These are phyloP conservation scores for Plectosphaerella plurivora DNA, from an alignment of 2,329 filamentous ascomycete genomes.

Conservation along the genomic window DNA sequence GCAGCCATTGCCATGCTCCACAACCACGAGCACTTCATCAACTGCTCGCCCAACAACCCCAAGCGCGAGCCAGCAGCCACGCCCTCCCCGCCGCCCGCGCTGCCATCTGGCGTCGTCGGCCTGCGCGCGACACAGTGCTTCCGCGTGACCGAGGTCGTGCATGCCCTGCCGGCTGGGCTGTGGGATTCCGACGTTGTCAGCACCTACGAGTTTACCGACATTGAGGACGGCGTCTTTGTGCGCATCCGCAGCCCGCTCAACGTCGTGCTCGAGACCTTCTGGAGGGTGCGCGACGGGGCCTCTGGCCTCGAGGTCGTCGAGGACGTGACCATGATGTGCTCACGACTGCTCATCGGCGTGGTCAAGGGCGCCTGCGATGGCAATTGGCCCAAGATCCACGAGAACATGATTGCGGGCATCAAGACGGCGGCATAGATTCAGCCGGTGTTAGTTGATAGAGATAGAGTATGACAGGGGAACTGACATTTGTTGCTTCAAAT, in stretches of 20 bases:
- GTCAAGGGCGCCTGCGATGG: conserved; percentile 47
- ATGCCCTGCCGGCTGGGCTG: conserved; percentile 48
- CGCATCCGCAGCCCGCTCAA: conserved; percentile 45
- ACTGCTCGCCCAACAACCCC: conserved; percentile 47
- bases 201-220: conserved; percentile 48
- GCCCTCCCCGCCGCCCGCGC: conserved; percentile 19
- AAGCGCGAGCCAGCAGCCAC: conserved; percentile 32
- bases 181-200: conserved; percentile 52
- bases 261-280: conserved; percentile 49
- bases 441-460: neutral
- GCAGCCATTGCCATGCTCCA: conserved; percentile 42
- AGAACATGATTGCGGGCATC: conserved; percentile 28
- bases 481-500: too few relatives aligned
- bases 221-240: conserved; percentile 45
- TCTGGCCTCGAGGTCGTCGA: conserved; percentile 39
- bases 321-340: conserved; percentile 45
- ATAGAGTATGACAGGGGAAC: neutral
- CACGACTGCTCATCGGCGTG: conserved; percentile 41
- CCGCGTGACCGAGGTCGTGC: conserved; percentile 44
- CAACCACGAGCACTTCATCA: conserved; percentile 46
- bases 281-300: conserved; percentile 29
- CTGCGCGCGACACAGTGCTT: conserved; percentile 31
- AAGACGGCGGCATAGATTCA: neutral
- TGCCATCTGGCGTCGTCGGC: conserved; percentile 21
- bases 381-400: conserved; percentile 46